Evolutionary conservation across 2,329 filamentous ascomycete species (phyloP), one percentile per base, ranked within the genome.

Genomic region (Cladophialophora carrionii): DNA sequence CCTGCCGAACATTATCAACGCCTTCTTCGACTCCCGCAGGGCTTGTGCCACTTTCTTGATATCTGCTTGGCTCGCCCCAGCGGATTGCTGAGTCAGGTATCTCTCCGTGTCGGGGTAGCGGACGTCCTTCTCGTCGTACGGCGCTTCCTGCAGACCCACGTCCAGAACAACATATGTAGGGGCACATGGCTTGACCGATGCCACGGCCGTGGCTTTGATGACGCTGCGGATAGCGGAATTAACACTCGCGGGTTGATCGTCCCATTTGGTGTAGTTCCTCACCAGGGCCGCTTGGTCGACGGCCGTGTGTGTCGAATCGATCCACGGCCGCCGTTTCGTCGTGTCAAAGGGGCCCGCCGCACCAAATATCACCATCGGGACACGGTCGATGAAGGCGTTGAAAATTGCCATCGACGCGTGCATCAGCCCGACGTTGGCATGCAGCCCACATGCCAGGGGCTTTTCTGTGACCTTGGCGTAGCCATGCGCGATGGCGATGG

Each of bases 1-100:
- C 24, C 55, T 46, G 55, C 55, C 55, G 29, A 57, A 57, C 55
- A 57, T 57, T 14, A 57, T 57, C 55, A 57, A 57, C n/a, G 55
- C 55, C 26, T 57, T 57, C 22, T 14, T 57, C 4, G 55, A 57
- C 32, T 57, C 34, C 24, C 41, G 8, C 37, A 57, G 22, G 17
- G 55, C 55, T 31, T 57, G 37, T 14, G 55, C 55, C 8, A 57
- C 55, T 31, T 57, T 57, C 55, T 57, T 57, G 14, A 57, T 29
- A 22, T 57, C 55, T 2, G 37, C 55, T 31, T 46, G 55, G 55
- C 55, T 57, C 2, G 55, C 55, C 0, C 55, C 55, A 2, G 55
- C 55, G 6, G 55, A 57, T 20, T 57, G 55, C 55, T 57, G 55
- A 12, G 55, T 57, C 37, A 57, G 14, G 26, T 57, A 57, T 57